Evolutionary conservation across 805 yeast species (phyloP).

Genomic region (Jamesozyma gamospora): DNA sequence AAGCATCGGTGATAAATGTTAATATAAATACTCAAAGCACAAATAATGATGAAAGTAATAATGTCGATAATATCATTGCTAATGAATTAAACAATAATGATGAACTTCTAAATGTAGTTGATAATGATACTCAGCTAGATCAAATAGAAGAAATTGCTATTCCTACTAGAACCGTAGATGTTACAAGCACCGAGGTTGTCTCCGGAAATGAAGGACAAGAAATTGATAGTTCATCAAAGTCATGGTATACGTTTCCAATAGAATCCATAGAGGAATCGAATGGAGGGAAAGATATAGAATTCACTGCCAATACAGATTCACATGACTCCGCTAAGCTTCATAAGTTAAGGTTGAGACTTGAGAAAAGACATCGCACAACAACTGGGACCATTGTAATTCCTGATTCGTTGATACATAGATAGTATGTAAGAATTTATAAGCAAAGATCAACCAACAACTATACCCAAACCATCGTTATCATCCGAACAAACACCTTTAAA

Average conservation of each 20-base stretch:
- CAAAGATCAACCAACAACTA: background rate
- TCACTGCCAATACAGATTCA: background rate
- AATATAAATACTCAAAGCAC: background rate
- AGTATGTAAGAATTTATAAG: background rate
- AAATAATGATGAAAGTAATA: background rate
- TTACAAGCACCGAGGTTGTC: background rate
- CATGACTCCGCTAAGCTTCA: background rate
- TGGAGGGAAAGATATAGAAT: background rate
- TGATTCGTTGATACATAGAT: background rate
- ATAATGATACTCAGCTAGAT: background rate
- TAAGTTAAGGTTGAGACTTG: background rate
- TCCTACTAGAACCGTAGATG: too few species aligned
- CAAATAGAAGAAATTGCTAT: too few species aligned
- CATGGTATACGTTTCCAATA: conserved; percentile 1
- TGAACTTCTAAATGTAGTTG: background rate
- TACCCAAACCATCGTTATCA: background rate
- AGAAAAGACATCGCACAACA: background rate
- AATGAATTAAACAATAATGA: background rate
- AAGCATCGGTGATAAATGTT: conserved; percentile 3
- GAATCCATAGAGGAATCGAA: background rate
- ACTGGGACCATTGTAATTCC: background rate
- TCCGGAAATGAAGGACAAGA: too few species aligned
- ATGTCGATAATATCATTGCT: background rate
- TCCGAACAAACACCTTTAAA: background rate
- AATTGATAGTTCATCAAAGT: background rate